These are phyloP conservation scores for Pterocarpus macrocarpus DNA, from an alignment of 306 rosid species.

Conservation along the genomic window DNA sequence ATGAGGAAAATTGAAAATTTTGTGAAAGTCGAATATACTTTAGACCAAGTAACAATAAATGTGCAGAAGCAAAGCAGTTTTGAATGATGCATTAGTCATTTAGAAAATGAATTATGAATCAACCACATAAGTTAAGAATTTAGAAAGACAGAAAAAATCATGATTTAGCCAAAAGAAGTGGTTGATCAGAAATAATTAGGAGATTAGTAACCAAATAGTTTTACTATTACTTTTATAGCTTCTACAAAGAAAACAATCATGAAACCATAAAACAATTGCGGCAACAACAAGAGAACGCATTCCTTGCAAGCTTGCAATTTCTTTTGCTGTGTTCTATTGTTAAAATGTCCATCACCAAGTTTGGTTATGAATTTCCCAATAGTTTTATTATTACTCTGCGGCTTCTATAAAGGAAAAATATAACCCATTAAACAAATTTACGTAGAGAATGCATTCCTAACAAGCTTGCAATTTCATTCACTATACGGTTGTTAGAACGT, in stretches of 20 bases:
- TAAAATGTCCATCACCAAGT: conserved; percentile 19
- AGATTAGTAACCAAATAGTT: conserved; percentile 16
- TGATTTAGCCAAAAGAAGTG: conserved; percentile 8
- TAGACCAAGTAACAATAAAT: conserved; percentile 19
- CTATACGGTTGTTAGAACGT: conserved; percentile 23
- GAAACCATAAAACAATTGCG: conserved; percentile 15
- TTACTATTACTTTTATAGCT: background rate
- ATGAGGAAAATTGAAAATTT: conserved; percentile 20
- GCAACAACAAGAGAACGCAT: conserved; percentile 2
- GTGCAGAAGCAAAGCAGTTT: conserved; percentile 28
- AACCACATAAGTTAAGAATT: background rate
- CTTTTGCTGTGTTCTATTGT: background rate
- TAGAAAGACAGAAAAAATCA: background rate
- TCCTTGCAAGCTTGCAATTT: conserved; percentile 8
- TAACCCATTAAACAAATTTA: background rate
- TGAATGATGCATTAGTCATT: conserved; percentile 8
- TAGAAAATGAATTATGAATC: conserved; percentile 32
- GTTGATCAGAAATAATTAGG: conserved; percentile 24
- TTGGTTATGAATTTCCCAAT: conserved; percentile 12
- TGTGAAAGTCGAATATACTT: conserved; percentile 15
- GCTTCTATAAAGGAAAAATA: background rate
- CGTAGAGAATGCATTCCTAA: conserved; percentile 12
- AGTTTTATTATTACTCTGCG: conserved; percentile 15
- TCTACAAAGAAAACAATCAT: background rate
- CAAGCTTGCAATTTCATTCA: conserved; percentile 33